Evolutionary conservation across 371 early-diverging fungal species (phyloP), one percentile per base, ranked within the genome.

Genomic region (Lichtheimia ramosa): DNA sequence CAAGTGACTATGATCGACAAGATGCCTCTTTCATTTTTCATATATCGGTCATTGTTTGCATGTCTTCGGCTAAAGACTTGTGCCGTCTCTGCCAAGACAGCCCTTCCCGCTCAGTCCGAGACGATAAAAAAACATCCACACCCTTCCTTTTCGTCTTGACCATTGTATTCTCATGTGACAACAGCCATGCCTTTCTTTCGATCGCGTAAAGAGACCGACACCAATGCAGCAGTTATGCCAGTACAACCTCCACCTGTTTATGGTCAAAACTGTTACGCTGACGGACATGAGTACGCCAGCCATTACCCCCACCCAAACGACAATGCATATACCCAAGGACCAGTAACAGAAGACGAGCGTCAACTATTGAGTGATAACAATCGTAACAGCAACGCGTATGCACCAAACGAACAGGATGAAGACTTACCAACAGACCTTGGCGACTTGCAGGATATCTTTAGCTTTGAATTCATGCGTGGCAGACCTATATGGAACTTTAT

Each of bases 401-500:
- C 55, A 16, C 51, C 52, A 10, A 52, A 53, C 13, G 61, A 67
- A 34, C 74, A 70, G 56, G 48, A 74, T 49, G 63, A 65, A 40
- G 70, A 74, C 41, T 7, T 53, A 15, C 70, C 74, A 24, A 70
- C 69, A 66, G 70, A 70, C 42, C 20, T 74, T 15, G 69, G 69
- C 2, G 63, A 59, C 23, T 53, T 71, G 16, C 67, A 69, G 43
- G 69, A 74, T 41, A 71, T 74, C 21, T 71, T 74, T 42, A 62
- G 59, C 25, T 74, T 74, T 54, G 56, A 55, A 21, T 74, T 74
- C 55, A 52, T 74, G 21, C 61, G 65, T 6, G 75, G 75, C 1
- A 42, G 75, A 25, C 69, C 75, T 2, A 60, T 74, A 6, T 41
- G 62, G 34, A 74, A 71, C 56, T 66, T 74, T 34, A 56, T 74